Evolutionary conservation across 1,139 yeast species (phyloP).

Genomic region (Yamadazyma epiphylla): DNA sequence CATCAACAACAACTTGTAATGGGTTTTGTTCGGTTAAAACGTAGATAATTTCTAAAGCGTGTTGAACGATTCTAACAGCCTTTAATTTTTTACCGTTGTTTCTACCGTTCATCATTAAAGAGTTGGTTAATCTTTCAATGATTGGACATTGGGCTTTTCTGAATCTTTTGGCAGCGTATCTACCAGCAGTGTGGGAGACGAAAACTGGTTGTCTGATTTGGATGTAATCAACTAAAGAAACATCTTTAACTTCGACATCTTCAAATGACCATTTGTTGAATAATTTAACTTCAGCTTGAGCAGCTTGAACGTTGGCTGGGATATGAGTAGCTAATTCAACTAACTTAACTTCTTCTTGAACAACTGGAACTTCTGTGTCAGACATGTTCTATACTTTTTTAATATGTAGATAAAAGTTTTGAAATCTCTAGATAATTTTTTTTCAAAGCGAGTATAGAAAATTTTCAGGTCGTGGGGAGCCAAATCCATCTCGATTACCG

Average conservation of each 20-base stretch:
- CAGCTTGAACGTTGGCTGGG: constrained; percentile 96
- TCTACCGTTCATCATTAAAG: constrained; percentile 99
- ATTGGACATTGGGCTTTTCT: constrained; percentile 99
- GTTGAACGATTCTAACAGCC: constrained; percentile 99
- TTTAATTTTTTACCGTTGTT: constrained; percentile 99
- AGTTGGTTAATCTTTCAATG: constrained; percentile 98
- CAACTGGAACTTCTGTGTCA: constrained; percentile 53
- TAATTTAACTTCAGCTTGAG: constrained; percentile 93
- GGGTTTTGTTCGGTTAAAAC: constrained; percentile 99
- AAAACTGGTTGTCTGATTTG: constrained; percentile 98
- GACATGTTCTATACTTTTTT: constrained; percentile 40
- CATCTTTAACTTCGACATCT: constrained; percentile 96
- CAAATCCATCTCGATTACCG: too few relatives aligned
- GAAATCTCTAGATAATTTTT: constrained; percentile 1
- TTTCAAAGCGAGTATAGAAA: not conserved
- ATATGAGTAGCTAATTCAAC: constrained; percentile 90
- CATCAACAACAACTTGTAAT: constrained; percentile 98
- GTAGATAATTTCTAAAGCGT: constrained; percentile 96
- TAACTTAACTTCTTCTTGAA: constrained; percentile 71
- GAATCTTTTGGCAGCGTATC: constrained; percentile 99
- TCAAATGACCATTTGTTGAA: constrained; percentile 99
- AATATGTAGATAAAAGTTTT: constrained; percentile 7
- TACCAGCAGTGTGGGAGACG: constrained; percentile 99
- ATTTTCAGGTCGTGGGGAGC: not conserved
- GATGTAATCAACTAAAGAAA: constrained; percentile 96